Base-by-base conservation (phyloP, 2,329 filamentous ascomycete species). In the Mycosphaerella arachidis region DNA sequence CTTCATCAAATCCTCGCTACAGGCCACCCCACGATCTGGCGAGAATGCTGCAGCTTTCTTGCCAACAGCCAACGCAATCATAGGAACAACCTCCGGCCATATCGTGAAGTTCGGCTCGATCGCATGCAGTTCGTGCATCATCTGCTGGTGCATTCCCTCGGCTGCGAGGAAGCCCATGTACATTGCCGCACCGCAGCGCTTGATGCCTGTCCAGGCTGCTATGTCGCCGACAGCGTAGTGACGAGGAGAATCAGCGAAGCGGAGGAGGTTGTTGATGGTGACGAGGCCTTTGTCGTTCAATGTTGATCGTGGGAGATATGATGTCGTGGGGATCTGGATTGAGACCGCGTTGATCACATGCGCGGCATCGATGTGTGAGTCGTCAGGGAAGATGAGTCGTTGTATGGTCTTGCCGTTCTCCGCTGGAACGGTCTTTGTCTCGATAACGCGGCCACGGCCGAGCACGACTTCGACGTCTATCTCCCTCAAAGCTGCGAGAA, bases 101-200 rank as follows among this genome's bases (percentile, higher is more conserved):
- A 48, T 24, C 1, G 52, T 40, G 33, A 63, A 53, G 4, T 61
- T 56, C 12, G 50, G 56, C 29, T 56, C 27, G 8, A 46, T 51
- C 1, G 45, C 53, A 9, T 59, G 54, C 9, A 78, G 67, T 37
- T 73, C 72, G 56, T 76, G 69, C 48, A 84, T 72, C 70, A 89
- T 84, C 27, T 79, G 76, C 74, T 88, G 83, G 74, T 89, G 82
- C 56, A 89, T 82, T 70, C 92, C 92, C 56, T 81, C 74, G 6
- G 85, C 88, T 3, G 83, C 83, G 62, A 82, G 79, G 68, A 86
- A 83, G 40, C 89, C 90, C 79, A 87, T 86, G 69, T 89, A 84
- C 82, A 92, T 90, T 35, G 90, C 90, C 16, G 80, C 84, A 27
- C 90, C 89, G 67, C 87, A 90, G 48, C 90, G 86, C 78, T 91